Evolutionary conservation across 768 basidiomycete species (phyloP), one percentile per base, ranked within the genome.

Genomic region (Gymnopilus dilepis): DNA sequence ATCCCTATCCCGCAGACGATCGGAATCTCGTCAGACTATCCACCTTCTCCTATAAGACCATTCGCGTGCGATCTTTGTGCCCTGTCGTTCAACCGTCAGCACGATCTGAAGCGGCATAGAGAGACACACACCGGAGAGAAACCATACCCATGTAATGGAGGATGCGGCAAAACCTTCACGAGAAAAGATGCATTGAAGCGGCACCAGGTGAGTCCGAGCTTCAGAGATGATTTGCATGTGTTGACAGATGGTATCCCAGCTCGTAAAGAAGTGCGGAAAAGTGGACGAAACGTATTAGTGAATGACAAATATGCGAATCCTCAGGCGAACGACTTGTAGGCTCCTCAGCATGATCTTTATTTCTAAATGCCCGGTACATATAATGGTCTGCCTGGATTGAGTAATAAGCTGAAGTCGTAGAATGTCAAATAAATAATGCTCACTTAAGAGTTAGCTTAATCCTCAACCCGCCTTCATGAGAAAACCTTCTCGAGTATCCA

Each of bases 71-170:
- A 89, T 66, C 72, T 92, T 64, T 94, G 92, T 72, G 82, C 90
- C 11, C 73, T 93, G 63, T 92, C 91, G 21, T 94, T 94, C 78
- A 92, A 92, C 70, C 85, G 92, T 43, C 90, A 91, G 71, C 92
- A 94, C 70, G 92, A 94, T 73, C 73, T 94, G 70, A 93, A 93
- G 71, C 84, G 92, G 34, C 92, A 94, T 75, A 81, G 89, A 64
- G 91, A 93, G 67, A 93, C 90, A 24, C 92, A 93, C 75, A 89
- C 89, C 5, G 91, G 91, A 37, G 91, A 93, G 74, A 93, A 92
- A 72, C 91, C 92, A 8, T 94, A 86, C 76, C 74, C 86, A 17
- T 94, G 92, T 74, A 92, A 92, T 67, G 91, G 90, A 12, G 89
- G 89, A 43, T 94, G 92, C 61, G 91, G 90, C 50, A 93, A 93